phyloP scores from a whole-genome alignment of 2,329 filamentous ascomycete genomes.

The Shiraia bambusicola region DNA sequence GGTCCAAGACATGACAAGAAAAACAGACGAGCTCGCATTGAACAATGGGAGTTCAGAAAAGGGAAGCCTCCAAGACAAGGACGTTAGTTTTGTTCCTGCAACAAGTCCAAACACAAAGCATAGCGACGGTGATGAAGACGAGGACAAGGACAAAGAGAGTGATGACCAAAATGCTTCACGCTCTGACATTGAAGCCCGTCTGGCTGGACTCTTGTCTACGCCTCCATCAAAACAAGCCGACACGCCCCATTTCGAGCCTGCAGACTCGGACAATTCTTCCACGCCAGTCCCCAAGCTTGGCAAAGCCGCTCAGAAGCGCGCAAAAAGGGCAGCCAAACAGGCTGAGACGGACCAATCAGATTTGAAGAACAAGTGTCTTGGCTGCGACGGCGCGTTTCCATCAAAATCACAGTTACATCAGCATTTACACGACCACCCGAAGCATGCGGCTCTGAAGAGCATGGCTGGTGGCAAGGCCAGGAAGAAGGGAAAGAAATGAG shows the following conservation, averaged over 20 bases:
- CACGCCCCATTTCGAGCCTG: conserved; percentile 6
- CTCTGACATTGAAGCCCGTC: conserved; percentile 39
- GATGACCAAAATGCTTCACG: conserved; percentile 44
- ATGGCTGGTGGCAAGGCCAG: conserved; percentile 9
- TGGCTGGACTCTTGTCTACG: conserved; percentile 19
- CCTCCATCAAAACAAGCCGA: conserved; percentile 8
- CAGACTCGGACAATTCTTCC: conserved; percentile 3
- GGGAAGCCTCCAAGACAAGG: conserved; percentile 23
- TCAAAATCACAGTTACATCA: conserved; percentile 72
- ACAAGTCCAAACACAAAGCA: not conserved
- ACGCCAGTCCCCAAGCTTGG: conserved; percentile 44
- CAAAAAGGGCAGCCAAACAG: conserved; percentile 49
- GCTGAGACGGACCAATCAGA: conserved; percentile 30
- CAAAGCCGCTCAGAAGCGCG: conserved; percentile 52
- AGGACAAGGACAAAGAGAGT: conserved; percentile 27
- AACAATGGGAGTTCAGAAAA: conserved; percentile 13
- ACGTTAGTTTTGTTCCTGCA: conserved; percentile 19
- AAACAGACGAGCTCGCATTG: conserved; percentile 17
- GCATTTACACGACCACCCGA: conserved; percentile 63
- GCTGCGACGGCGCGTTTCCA: conserved; percentile 75
- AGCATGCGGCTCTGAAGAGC: conserved; percentile 60
- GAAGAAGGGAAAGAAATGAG: conserved; percentile 28
- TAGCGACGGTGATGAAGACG: conserved; percentile 7
- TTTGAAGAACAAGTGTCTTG: conserved; percentile 67
- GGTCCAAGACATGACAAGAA: conserved; percentile 18